phyloP scores from a whole-genome alignment of 169 alveolate species.

The Cryptosporidium ubiquitum region DNA sequence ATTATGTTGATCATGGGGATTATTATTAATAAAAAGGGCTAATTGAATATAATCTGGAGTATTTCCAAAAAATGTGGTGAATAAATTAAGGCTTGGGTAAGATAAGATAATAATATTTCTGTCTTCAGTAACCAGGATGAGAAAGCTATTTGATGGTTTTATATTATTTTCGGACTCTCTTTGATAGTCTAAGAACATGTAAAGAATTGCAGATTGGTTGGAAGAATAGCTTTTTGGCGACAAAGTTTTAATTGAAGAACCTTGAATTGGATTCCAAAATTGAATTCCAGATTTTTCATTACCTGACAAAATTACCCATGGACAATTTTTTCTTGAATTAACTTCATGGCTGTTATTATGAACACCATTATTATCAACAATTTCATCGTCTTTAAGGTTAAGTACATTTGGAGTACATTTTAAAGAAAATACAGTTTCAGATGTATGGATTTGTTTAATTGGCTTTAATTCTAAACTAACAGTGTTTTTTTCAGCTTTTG shows the following conservation, averaged over 20 bases:
- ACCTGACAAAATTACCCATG: constrained; percentile 53
- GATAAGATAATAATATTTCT: constrained; percentile 41
- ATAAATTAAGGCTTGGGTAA: constrained; percentile 27
- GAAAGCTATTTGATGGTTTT: not conserved
- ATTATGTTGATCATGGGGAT: not conserved
- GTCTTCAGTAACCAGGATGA: constrained; percentile 49
- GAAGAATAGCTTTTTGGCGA: constrained; percentile 1
- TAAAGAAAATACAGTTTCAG: constrained; percentile 56
- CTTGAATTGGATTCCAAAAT: constrained; percentile 55
- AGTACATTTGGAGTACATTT: constrained; percentile 24
- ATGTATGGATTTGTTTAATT: constrained; percentile 58
- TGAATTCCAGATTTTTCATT: constrained; percentile 60
- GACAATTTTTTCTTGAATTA: constrained; percentile 22
- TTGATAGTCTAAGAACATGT: constrained; percentile 27
- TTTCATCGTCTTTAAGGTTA: not conserved
- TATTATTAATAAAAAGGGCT: constrained; percentile 9
- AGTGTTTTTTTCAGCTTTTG: not conserved
- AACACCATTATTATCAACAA: not conserved
- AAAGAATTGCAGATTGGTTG: constrained; percentile 32
- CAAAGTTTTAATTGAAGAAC: not conserved
- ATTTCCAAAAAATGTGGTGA: constrained; percentile 47
- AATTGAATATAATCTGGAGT: constrained; percentile 61
- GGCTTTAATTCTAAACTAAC: not conserved
- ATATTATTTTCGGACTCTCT: not conserved
- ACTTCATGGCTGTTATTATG: not conserved